Base-by-base conservation (phyloP, 768 basidiomycete genomes). In the Nidularia pulvinata region DNA sequence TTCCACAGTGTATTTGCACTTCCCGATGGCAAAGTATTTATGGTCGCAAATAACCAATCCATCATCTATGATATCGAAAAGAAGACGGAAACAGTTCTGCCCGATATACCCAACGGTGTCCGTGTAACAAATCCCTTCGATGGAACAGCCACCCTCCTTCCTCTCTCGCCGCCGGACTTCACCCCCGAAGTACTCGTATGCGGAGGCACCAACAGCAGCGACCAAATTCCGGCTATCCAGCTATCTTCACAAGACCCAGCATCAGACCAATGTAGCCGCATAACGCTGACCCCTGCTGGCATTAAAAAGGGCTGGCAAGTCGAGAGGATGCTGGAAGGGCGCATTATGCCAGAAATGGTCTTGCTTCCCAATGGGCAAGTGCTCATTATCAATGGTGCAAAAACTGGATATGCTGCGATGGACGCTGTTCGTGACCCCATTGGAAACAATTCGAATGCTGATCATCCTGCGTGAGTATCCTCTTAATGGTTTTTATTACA, bases 131-230 rank as follows among this genome's bases (percentile, higher is more conserved):
- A 74, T 51, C 70, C 75, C 16, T 69, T 70, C 61, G 66, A 77
- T 56, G 67, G 70, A 51, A 71, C 65, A 33, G 74, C 64, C 42
- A 64, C 68, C 25, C 61, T 75, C 16, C 66, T 75, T 4, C 73
- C 73, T 5, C 62, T 75, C 9, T 66, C 66, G 1, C 70, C 73
- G 22, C 69, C 69, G 1, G 61, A 73, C 46, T 81, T 71, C 54
- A 74, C 69, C 5, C 75, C 79, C 2, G 76, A 77, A 55, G 66
- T 80, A 25, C 68, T 81, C 42, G 70, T 80, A 42, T 81, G 79
- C 57, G 79, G 79, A 33, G 79, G 79, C 25, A 66, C 73, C 7
- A 70, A 65, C 11, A 59, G 68, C 1, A 66, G 64, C 49, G 72
- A 75, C 44, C 59, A 57, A 5, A 61, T 64, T 6, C 60, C 68